These are phyloP conservation scores for Rhizophagus clarus DNA, from an alignment of 192 early-diverging fungal species.

Conservation along the genomic window DNA sequence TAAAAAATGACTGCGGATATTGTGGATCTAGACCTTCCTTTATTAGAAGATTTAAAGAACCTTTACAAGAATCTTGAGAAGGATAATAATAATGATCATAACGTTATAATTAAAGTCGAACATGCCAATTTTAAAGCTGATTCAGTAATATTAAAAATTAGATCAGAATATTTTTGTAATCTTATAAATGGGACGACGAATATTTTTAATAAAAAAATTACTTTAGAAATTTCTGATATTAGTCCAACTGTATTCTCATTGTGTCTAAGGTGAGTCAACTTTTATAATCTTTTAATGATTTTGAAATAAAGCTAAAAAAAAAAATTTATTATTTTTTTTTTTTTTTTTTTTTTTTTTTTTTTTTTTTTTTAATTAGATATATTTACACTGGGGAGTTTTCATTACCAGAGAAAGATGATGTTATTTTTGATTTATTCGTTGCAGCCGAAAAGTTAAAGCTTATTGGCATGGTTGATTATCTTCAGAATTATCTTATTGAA, in stretches of 20 bases:
- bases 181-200: not conserved
- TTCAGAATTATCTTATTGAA: not conserved
- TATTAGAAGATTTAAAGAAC: not conserved
- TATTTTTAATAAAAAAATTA: not conserved
- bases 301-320: not conserved
- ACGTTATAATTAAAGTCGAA: conserved; percentile 6
- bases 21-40: not conserved
- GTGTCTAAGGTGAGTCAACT: not conserved
- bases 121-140: not conserved
- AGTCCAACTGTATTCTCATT: not conserved
- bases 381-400: not conserved
- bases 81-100: not conserved
- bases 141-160: not conserved
- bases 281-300: not conserved
- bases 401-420: not conserved
- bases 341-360: not conserved
- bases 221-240: not conserved
- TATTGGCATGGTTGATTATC: not conserved
- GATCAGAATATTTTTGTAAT: not conserved
- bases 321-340: too few relatives aligned
- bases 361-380: not conserved
- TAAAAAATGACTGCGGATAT: not conserved
- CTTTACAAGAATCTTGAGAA: not conserved
- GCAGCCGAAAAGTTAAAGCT: not conserved
- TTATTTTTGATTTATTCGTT: not conserved